Evolutionary conservation across 192 early-diverging fungal genomes (phyloP), one percentile per base, ranked within the genome.

Genomic region (Linderina pennispora): DNA sequence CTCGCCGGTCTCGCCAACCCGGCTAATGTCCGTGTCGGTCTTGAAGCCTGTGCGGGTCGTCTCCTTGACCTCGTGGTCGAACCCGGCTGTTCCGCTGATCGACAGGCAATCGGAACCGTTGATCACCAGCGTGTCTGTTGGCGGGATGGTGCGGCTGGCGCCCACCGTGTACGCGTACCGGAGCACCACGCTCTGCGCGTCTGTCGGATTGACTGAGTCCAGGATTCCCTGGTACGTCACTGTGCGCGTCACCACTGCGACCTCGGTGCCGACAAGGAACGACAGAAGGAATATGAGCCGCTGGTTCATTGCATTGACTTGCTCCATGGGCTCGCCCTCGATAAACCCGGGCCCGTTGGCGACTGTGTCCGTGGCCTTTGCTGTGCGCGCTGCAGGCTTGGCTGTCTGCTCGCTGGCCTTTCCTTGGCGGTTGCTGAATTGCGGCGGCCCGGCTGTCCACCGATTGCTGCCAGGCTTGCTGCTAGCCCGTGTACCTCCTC

Each of bases 11-110:
- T 74, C 73, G 35, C 61, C 60, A 3, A 68, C 60, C 17, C 84
- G 75, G 56, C 80, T 87, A 48, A 99, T 99, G 39, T 90, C 88
- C 0, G 88, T 79, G 55, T 99, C 96, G 0, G 91, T 95, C 43
- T 87, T 83, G 67, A 98, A 92, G 13, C 48, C 55, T 4, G 36
- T 32, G 14, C 58, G 45, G 19, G 46, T 26, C 23, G 38, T 24
- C 1, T 43, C 66, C 4, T 23, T 23, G 25, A 10, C 23, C 7
- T 36, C 19, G 26, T 37, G 41, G 14, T 64, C 62, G 24, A 64
- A 65, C 4, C 48, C 19, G 40, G 48, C 62, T 8, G 45, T 35
- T 34, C 68, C 56, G 21, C 45, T 48, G 42, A 72, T 64, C 16
- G 36, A 34, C 35, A 72, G 23, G 25, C 68, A 72, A 41, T 72